These are phyloP conservation scores for Perilla frutescens DNA, from an alignment of 257 asterid genomes.

Conservation along the genomic window DNA sequence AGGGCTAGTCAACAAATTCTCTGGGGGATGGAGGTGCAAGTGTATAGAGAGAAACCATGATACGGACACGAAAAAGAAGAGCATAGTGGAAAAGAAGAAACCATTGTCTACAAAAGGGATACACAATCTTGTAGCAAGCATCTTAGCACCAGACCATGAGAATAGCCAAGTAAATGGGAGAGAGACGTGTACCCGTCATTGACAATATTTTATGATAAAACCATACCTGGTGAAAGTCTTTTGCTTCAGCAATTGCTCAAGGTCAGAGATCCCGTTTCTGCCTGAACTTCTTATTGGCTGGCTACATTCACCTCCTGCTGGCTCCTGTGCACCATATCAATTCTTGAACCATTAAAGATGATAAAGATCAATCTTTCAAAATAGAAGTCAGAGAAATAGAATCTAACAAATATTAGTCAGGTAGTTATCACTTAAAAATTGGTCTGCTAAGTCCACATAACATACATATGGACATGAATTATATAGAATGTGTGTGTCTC, in stretches of 20 bases:
- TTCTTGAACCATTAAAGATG: slow-evolving; percentile 35
- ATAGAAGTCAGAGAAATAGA: not conserved
- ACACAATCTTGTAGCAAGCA: not conserved
- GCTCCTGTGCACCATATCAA: slow-evolving; percentile 43
- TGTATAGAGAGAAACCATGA: not conserved
- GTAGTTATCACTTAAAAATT: slow-evolving; percentile 5
- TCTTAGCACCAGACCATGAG: not conserved
- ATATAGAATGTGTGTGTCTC: not conserved
- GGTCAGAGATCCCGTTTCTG: slow-evolving; percentile 55
- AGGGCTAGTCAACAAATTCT: not conserved
- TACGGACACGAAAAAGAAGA: not conserved
- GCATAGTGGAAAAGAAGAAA: not conserved
- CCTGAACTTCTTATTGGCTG: slow-evolving; percentile 32
- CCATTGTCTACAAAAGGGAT: not conserved
- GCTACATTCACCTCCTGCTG: slow-evolving; percentile 43
- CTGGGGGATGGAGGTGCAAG: not conserved
- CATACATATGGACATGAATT: not conserved
- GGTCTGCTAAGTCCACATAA: slow-evolving; percentile 1
- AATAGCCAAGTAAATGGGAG: not conserved
- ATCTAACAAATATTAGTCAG: not conserved
- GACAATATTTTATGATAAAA: slow-evolving; percentile 19
- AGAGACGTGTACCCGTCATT: not conserved
- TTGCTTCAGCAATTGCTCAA: slow-evolving; percentile 67
- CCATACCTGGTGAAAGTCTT: slow-evolving; percentile 67
- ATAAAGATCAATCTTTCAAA: not conserved